Evolutionary conservation across 2,329 filamentous ascomycete species (phyloP), one percentile per base, ranked within the genome.

Genomic region (Orbilia blumenaviensis): DNA sequence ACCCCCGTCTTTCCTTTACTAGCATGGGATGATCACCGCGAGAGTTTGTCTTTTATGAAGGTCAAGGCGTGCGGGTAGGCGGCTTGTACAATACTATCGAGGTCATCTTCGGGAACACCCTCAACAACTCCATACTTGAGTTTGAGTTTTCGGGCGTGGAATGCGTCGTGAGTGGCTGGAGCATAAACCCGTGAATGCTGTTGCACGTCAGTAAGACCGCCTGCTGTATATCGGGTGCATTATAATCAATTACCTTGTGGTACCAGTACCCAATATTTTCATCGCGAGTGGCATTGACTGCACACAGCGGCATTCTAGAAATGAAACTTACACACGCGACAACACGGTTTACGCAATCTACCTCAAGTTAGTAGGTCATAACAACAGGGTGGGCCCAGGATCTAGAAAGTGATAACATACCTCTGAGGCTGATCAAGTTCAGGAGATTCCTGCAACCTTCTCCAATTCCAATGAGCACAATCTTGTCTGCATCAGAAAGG

Each of bases 391-490:
- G 2, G 16, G 5, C 14, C 12, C 29, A 3, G 6, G 25, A 38
- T 36, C 10, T 10, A 7, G 21, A 34, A 0, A 16, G 18, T 23
- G 7, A 18, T 2, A 56, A 5, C 73, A 2, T 86, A 92, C 92
- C 89, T 84, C 93, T 87, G 79, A 90, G 90, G 8, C 90, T 90
- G 4, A 98, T 85, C 3, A 98, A 87, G 68, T 94, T 88, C 71
- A 95, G 90, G 54, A 97, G 88, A 1, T 92, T 93, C 2, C 91
- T 85, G 81, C 95, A 96, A 0, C 95, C 92, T 80, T 93, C 90
- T n/a, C 95, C 95, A 1, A 96, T 89, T 0, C 95, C 94, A 81
- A 99, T 86, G 21, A 99, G 85, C 81, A 96, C 92, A 14, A 98
- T 88, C 62, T 94, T 89, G 4, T 90, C 89, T 0, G 88, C 86